Conservation (phyloP, 768 basidiomycete genomes). For the Rubroboletus pulcherrimus region DNA sequence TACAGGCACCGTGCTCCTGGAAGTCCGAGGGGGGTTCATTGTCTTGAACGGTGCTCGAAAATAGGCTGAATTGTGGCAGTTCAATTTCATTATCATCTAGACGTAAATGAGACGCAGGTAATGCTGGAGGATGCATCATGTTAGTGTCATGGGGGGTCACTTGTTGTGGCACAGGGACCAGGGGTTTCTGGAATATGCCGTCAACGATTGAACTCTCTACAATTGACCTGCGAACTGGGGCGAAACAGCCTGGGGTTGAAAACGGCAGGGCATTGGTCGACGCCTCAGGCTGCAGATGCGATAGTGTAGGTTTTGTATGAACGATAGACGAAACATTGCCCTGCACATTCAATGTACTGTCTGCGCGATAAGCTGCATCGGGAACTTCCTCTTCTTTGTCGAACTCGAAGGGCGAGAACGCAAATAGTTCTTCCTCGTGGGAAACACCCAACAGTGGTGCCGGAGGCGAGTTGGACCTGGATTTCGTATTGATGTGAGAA, state of each 20-base stretch:
- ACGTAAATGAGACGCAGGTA: constrained; percentile 17
- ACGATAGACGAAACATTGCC: neutral
- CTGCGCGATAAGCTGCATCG: neutral
- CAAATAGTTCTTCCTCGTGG: constrained; percentile 22
- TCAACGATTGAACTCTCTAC: neutral
- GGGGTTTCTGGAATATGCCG: neutral
- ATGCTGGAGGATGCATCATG: constrained; percentile 11
- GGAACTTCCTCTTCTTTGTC: constrained; percentile 9
- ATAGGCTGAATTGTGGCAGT: constrained; percentile 1
- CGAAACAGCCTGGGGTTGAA: constrained; percentile 25
- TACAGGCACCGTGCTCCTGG: constrained; percentile 1
- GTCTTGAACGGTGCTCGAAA: constrained; percentile 7
- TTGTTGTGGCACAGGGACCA: constrained; percentile 7
- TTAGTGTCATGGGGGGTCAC: constrained; percentile 1
- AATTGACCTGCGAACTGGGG: constrained; percentile 4
- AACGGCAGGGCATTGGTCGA: constrained; percentile 13
- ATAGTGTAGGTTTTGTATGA: neutral
- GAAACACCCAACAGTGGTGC: constrained; percentile 1
- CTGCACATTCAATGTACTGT: neutral
- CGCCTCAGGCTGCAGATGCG: neutral
- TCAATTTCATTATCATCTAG: constrained; percentile 8
- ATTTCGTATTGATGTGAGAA: constrained; percentile 9
- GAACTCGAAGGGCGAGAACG: constrained; percentile 26
- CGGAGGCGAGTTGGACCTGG: neutral
- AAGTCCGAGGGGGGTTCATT: constrained; percentile 14